Base-by-base conservation (phyloP, 371 early-diverging fungal species). In the Actinomortierella wolfii region DNA sequence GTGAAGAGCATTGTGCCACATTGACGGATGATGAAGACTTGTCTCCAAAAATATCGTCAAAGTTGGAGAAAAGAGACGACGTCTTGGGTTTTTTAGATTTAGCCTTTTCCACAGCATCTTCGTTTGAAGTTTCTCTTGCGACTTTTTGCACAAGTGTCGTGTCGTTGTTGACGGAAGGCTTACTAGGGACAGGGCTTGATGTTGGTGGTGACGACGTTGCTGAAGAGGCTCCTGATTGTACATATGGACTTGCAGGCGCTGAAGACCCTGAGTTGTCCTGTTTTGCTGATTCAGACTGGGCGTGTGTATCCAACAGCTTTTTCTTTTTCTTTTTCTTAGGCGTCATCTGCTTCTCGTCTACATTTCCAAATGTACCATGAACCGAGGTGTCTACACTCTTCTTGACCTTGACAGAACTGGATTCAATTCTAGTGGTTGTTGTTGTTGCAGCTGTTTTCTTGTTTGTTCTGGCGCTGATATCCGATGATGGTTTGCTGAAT, bases 11-110 rank as follows among this genome's bases (percentile, higher is more conserved):
- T 8, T 15, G 11, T 47, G 20, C 21, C 9, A 8, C 3, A 21
- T 47, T 18, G 47, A 1, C 20, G 24, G 8, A 8, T 2, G 21
- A 47, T 15, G 11, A 20, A 9, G 9, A 47, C 11, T 15, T 20
- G 3, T 2, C 24, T 47, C 47, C 49, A 45, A 64, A 69, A 25
- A 64, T 60, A 18, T 56, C 46, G 51, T 69, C 70, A 50, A 69
- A 69, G 23, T 69, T 69, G 18, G 53, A 40, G 7, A 44, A 34
- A 6, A 34, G 34, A 34, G 34, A 34, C 34, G 34, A 34, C 11
- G 34, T 11, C 34, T 34, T 34, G 34, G 34, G 34, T 11, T 34
- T 34, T 34, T 34, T 21, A 1, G 60, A 59, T 40, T 60, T 57
- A 14, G 28, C 8, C 15, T 17, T 51, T 2, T 4, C 15, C n/a